Percentiles rank a stretch among this genome's conserved stretches.
These are phyloP conservation scores for Emergomyces pasteurianus DNA, from an alignment of 2,329 filamentous ascomycete genomes.

Conservation along the genomic window DNA sequence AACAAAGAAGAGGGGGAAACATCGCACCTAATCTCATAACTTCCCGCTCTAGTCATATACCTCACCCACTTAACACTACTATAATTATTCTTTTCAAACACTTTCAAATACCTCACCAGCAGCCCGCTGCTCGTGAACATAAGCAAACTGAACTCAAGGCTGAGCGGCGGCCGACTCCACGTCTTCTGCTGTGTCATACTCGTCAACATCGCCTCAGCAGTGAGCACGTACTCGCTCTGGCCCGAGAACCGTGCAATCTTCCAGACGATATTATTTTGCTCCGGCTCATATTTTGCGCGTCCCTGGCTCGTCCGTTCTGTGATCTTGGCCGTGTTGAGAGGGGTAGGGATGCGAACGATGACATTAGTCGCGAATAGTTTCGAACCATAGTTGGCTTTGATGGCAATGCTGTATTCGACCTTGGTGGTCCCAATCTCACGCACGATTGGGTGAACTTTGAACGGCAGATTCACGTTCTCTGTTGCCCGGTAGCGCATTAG, in stretches of 20 bases:
- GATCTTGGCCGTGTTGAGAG: conserved; percentile 89
- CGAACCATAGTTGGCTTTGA: conserved; percentile 90
- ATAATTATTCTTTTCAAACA: conserved; percentile 99
- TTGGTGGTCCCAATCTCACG: conserved; percentile 95
- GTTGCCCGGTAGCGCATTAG: conserved; percentile 97
- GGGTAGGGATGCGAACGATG: conserved; percentile 84
- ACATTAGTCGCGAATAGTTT: conserved; percentile 98
- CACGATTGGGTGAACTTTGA: conserved; percentile 97
- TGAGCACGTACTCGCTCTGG: conserved; percentile 92
- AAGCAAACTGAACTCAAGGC: conserved; percentile 79
- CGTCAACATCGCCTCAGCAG: conserved; percentile 82
- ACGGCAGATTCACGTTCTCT: conserved; percentile 95
- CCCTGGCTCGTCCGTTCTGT: conserved; percentile 88
- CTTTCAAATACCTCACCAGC: conserved; percentile 88
- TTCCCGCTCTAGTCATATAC: conserved; percentile 96
- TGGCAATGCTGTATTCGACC: conserved; percentile 96
- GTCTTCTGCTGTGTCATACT: conserved; percentile 98
- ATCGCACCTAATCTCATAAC: conserved; percentile 81
- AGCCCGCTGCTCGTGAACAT: conserved; percentile 97
- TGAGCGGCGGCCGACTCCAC: conserved; percentile 88
- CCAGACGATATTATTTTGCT: conserved; percentile 97
- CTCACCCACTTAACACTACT: conserved; percentile 98
- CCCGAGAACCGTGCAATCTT: conserved; percentile 98
- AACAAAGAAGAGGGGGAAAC: neutral
- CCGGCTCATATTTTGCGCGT: conserved; percentile 96